Base-by-base conservation (phyloP, 1,284 basidiomycete species). In the Leccinum brunneo-olivaceum region DNA sequence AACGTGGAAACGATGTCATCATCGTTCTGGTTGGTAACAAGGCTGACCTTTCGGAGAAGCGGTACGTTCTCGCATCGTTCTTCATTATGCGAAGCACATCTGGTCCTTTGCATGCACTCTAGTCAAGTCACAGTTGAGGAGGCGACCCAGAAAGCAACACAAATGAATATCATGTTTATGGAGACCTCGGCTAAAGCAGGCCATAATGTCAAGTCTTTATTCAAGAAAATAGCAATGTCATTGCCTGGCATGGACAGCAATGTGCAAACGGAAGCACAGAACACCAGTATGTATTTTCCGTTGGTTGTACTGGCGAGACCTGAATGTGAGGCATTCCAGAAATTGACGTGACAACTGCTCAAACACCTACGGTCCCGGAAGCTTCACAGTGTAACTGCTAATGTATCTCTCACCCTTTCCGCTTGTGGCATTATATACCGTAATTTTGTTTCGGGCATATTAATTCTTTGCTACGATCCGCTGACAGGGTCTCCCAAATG, bases 81-180 rank as follows among this genome's bases (percentile, higher is more conserved):
- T 43, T 25, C 18, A 21, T 34, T 25, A 39, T 0, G 18, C 27
- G 21, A 16, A 33, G 27, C 40, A 28, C 15, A 30, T 41, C 41
- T 51, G 24, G 62, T 24, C 30, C 34, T 23, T 36, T 35, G 18
- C 40, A 35, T 43, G n/a, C 43, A 18, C 34, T 42, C 34, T 47
- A 96, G 94, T 52, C 92, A 98, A 83, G 95, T 99, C n/a, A 98
- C 95, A 5, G 77, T 94, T 6, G 96, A 99, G 64, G 95, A 98
- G 61, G 92, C 95, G 14, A 95, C 95, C 39, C 81, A 86, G 48
- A 90, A 91, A 58, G 81, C 94, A n/a, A 86, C 90, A 43, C 87
- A 96, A 62, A 74, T 96, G 51, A 87, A 86, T 59, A 89, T 98
- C 57, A 92, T 98, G 88, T 97, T 96, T 62, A 97, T 98, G 83